Evolutionary conservation across 2,329 filamentous ascomycete genomes (phyloP), one percentile per base, ranked within the genome.

Genomic region (Penicillium decumbens): DNA sequence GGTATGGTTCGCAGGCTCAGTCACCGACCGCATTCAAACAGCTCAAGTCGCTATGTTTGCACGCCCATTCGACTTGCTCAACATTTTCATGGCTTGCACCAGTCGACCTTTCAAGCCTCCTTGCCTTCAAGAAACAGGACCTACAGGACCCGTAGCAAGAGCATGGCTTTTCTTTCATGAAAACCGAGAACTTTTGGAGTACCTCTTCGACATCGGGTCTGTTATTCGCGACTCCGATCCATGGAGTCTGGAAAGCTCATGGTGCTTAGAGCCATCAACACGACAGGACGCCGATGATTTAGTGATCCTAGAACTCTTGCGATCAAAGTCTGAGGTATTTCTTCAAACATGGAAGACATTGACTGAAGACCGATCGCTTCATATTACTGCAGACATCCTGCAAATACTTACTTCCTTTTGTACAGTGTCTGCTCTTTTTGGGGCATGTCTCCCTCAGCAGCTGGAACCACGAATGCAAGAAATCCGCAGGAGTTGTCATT

Each of bases 1-100:
- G 10, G 10, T 29, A 58, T 7, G 43, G 30, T n/a, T 27, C 55
- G 2, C 40, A 87, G 83, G 77, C 33, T 71, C 69, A 3, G 72
- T 78, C 54, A 71, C 75, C 15, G 89, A 95, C 61, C 74, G 80
- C 47, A 72, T 77, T 4, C 88, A 87, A 67, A 80, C 83, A n/a
- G 78, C 81, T 4, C 79, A 81, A 15, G 78, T 85, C 57, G 80
- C 83, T 2, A 69, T 75, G 9, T 85, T 87, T 65, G 79, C 83
- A 33, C 78, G 80, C 13, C 82, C 87, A 3, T 64, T 78, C 28
- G 82, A 90, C 55, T 68, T 95, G 20, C 71, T 87, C 32, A 82
- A 82, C 55, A 71, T 95, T 4, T 66, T 95, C n/a, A 75, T 82
- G 52, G 77, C 80, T 13, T 89, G 87, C 59, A 83, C 86, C 32